These are phyloP conservation scores for Xerophyta viscosa DNA, from an alignment of 106 monocot genomes.

Conservation along the genomic window DNA sequence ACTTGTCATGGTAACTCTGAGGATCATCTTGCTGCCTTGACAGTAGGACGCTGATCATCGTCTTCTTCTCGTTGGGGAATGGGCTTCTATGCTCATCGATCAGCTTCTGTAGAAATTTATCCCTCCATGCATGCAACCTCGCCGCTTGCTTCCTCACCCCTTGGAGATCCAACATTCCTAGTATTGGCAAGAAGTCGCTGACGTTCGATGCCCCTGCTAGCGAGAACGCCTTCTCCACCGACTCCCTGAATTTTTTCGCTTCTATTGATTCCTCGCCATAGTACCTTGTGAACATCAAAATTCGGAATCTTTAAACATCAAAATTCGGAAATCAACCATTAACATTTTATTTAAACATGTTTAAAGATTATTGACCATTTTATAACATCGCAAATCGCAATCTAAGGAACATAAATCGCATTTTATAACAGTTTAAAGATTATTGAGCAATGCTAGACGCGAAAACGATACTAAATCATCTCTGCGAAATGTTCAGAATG, in stretches of 20 bases:
- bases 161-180: neutral
- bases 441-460: too few relatives aligned
- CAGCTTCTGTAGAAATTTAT: neutral
- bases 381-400: too few relatives aligned
- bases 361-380: too few relatives aligned
- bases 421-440: too few relatives aligned
- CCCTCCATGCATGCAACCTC: neutral
- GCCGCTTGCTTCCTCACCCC: neutral
- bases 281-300: too few relatives aligned
- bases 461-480: too few relatives aligned
- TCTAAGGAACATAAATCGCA: too few relatives aligned
- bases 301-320: too few relatives aligned
- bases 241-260: neutral
- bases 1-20: neutral
- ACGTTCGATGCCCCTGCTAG: conserved; percentile 2
- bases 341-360: too few relatives aligned
- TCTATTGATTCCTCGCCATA: conserved; percentile 1
- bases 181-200: conserved; percentile 17
- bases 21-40: neutral
- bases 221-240: neutral
- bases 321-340: too few relatives aligned
- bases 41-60: neutral
- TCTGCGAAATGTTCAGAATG: too few relatives aligned
- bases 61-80: neutral
- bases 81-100: neutral